A percentile compares a stretch with the other conserved stretches of the same genome.
phyloP scores from a whole-genome alignment of 176 grass and related monocot genomes.

The Ananas comosus region DNA sequence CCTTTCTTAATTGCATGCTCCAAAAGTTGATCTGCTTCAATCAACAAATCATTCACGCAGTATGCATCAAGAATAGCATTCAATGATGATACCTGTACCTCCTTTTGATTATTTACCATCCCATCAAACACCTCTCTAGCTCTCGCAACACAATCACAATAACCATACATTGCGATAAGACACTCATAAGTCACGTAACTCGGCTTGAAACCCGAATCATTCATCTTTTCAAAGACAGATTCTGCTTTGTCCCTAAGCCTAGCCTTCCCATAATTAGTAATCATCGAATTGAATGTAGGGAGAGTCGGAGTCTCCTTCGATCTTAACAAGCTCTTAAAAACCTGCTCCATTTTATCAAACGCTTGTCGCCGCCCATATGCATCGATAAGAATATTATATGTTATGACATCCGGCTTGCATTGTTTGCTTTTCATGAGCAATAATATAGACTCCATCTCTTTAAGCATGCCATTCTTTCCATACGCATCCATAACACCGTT shows the following conservation, averaged over 20 bases:
- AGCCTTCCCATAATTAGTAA: slow-evolving; percentile 93
- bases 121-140: slow-evolving; percentile 69
- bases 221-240: slow-evolving; percentile 57
- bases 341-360: slow-evolving; percentile 98
- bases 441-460: slow-evolving; percentile 82
- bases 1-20: slow-evolving; percentile 46
- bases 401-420: slow-evolving; percentile 80
- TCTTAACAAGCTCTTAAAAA: slow-evolving; percentile 74
- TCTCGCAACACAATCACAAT: slow-evolving; percentile 55
- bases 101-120: slow-evolving; percentile 43
- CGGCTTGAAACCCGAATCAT: slow-evolving; percentile 66
- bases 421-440: slow-evolving; percentile 70
- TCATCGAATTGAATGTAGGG: slow-evolving; percentile 93
- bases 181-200: slow-evolving; percentile 83
- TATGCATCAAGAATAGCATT: slow-evolving; percentile 87
- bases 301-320: slow-evolving; percentile 81
- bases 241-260: slow-evolving; percentile 74
- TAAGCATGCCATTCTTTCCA: slow-evolving; percentile 86
- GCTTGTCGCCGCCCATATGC: slow-evolving; percentile 67
- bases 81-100: slow-evolving; percentile 46
- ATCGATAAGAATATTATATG: slow-evolving; percentile 93
- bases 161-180: slow-evolving; percentile 61
- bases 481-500: slow-evolving; percentile 82
- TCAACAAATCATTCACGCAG: slow-evolving; percentile 68
- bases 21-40: slow-evolving; percentile 64